Evolutionary conservation across 495 filamentous ascomycete species (phyloP), one percentile per base, ranked within the genome.

Genomic region (Astrothelium subdiscretum): DNA sequence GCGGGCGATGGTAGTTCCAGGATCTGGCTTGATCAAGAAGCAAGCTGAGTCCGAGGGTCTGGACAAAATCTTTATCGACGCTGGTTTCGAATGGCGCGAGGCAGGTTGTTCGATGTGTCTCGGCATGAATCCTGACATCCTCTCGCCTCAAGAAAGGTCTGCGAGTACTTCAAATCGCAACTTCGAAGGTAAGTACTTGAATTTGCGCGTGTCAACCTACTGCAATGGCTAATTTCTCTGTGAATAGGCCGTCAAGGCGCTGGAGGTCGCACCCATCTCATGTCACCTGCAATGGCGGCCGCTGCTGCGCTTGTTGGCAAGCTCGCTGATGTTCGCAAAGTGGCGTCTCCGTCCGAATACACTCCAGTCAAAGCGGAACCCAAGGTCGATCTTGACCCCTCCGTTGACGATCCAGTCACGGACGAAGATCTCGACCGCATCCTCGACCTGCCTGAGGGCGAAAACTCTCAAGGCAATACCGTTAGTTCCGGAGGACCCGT

Each of bases 41-140:
- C 88, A 94, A 73, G 94, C 94, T 18, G 94, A 98, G 74, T 73
- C 81, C 0, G 94, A 98, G 73, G 91, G 92, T 59, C 85, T 98
- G 0, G 89, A 97, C 76, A 88, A 88, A 78, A 87, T 96, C 66
- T 98, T 98, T 73, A 72, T 77, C 22, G 90, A 95, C 48, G 90
- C 94, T 59, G 94, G 94, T 8, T 97, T 97, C 62, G 94, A 98
- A 72, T 97, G 92, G 92, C 83, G 94, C 63, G 94, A 98, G 80
- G 94, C 94, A 62, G 94, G 94, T 51, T 98, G 94, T 79, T 92
- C 87, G 59, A 98, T 98, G 94, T 98, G 94, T 69, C 82, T 98
- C 31, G 94, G 94, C 73, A 98, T 98, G 94, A 98, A 98, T 79
- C 91, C 94, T 0, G 94, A 98, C 74, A 96, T 98, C 67, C 83